A percentile compares a stretch with the other conserved stretches of the same genome.
Conservation (phyloP, 1,284 basidiomycete species). For the Tremellales sp. region DNA sequence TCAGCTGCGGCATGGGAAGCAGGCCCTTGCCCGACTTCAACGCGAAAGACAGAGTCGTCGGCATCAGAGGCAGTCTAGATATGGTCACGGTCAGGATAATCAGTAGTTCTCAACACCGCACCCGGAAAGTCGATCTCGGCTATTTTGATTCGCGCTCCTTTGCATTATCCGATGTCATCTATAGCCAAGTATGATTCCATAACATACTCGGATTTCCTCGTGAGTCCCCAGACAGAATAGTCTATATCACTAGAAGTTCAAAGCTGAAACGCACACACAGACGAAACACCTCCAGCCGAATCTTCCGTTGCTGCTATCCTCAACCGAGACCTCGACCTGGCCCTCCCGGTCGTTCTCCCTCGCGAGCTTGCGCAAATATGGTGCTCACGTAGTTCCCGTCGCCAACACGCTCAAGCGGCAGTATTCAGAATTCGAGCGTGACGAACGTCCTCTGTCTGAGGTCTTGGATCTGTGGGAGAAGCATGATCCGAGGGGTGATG, state of each 20-base stretch:
- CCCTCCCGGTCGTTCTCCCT: slow-evolving; percentile 15
- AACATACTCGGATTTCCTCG: slow-evolving; percentile 21
- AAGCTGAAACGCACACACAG: slow-evolving; percentile 18
- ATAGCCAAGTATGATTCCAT: slow-evolving; percentile 30
- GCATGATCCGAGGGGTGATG: slow-evolving; percentile 21
- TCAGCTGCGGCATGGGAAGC: no score
- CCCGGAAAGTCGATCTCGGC: no score
- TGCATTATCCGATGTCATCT: no score
- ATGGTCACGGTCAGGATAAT: no score
- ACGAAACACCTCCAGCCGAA: slow-evolving; percentile 40
- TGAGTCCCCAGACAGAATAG: slow-evolving; percentile 7
- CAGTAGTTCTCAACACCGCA: no score
- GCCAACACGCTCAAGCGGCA: slow-evolving; percentile 38
- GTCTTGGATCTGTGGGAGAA: slow-evolving; percentile 48
- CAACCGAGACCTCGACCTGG: slow-evolving; percentile 25
- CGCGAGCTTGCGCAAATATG: slow-evolving; percentile 28
- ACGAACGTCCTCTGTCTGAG: slow-evolving; percentile 42
- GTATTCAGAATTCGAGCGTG: slow-evolving; percentile 44
- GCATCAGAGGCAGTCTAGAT: no score
- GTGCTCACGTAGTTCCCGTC: slow-evolving; percentile 42
- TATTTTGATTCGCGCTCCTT: no score
- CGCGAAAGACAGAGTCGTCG: no score
- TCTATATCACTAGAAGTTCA: neutral
- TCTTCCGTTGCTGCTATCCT: slow-evolving; percentile 38
- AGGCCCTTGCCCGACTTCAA: no score